Conservation (phyloP, 163 green algal genomes). For the Chlorella variabilis region DNA sequence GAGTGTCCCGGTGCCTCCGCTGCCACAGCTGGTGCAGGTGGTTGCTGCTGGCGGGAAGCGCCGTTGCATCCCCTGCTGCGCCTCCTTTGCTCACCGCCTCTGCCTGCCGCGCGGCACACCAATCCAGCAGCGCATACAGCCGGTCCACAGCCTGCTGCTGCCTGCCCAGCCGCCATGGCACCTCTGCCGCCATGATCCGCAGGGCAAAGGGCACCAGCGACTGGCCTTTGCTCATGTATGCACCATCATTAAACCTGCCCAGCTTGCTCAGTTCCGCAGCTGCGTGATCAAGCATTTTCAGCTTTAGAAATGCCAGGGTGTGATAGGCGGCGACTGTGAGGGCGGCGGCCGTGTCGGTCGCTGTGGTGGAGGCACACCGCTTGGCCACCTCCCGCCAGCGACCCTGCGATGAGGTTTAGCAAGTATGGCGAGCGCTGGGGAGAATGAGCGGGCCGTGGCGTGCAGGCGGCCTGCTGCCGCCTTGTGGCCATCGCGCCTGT, state of each 20-base stretch:
- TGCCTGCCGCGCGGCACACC: conserved; percentile 14
- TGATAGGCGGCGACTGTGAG: conserved; percentile 10
- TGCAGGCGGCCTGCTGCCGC: not conserved
- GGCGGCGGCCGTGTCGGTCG: not conserved
- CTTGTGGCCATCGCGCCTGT: not conserved
- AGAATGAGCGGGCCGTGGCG: no score
- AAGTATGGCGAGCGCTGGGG: no score
- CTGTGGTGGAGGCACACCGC: not conserved
- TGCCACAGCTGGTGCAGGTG: not conserved
- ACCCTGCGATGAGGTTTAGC: no score
- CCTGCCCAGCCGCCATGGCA: conserved; percentile 1
- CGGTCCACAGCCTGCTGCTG: not conserved
- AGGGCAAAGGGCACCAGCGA: conserved; percentile 28
- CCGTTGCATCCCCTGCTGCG: not conserved
- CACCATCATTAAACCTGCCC: not conserved
- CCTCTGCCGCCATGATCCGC: conserved; percentile 2
- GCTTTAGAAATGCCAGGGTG: conserved; percentile 19
- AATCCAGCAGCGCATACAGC: conserved; percentile 25
- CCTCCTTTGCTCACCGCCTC: no score
- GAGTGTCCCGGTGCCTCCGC: not conserved
- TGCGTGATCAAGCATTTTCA: conserved; percentile 14
- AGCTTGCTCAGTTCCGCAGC: conserved; percentile 31
- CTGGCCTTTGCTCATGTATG: not conserved
- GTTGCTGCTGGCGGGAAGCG: not conserved
- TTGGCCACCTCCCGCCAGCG: conserved; percentile 10